These are phyloP conservation scores for Blastomyces silverae DNA, from an alignment of 2,329 filamentous ascomycete species.

Conservation along the genomic window DNA sequence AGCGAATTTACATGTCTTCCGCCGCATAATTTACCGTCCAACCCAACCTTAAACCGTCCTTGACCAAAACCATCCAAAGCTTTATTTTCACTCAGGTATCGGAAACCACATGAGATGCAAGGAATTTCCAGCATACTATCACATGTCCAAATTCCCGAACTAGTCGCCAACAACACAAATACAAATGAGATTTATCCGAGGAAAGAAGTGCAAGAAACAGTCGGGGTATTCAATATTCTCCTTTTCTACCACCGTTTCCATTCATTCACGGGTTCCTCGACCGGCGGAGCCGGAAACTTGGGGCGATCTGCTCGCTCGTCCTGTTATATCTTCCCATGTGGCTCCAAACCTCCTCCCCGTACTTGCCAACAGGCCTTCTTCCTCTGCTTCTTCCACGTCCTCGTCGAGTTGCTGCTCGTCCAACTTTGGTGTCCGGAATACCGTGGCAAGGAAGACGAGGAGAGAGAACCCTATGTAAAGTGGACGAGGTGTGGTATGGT, in stretches of 20 bases:
- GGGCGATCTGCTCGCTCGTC: slow-evolving; percentile 37
- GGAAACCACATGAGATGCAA: background rate
- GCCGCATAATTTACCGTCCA: background rate
- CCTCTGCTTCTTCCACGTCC: slow-evolving; percentile 84
- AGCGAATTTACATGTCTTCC: background rate
- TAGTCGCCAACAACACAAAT: background rate
- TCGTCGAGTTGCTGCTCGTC: slow-evolving; percentile 74
- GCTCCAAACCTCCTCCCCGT: slow-evolving; percentile 76
- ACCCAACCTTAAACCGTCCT: background rate
- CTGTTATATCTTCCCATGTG: slow-evolving; percentile 82
- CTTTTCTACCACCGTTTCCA: background rate
- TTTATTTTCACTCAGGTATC: no score
- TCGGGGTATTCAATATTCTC: background rate
- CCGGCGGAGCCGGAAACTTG: slow-evolving; percentile 15
- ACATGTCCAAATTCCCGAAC: background rate
- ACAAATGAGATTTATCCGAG: background rate
- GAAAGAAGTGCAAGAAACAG: background rate
- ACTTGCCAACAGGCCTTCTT: slow-evolving; percentile 81
- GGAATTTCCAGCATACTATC: background rate
- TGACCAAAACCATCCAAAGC: background rate
- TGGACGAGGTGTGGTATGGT: background rate
- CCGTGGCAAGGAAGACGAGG: slow-evolving; percentile 67
- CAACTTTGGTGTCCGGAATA: slow-evolving; percentile 73
- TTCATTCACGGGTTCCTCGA: slow-evolving; percentile 12
- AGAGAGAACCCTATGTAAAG: slow-evolving; percentile 57